phyloP scores from a whole-genome alignment of 495 filamentous ascomycete genomes.

The Neohortaea acidophila region DNA sequence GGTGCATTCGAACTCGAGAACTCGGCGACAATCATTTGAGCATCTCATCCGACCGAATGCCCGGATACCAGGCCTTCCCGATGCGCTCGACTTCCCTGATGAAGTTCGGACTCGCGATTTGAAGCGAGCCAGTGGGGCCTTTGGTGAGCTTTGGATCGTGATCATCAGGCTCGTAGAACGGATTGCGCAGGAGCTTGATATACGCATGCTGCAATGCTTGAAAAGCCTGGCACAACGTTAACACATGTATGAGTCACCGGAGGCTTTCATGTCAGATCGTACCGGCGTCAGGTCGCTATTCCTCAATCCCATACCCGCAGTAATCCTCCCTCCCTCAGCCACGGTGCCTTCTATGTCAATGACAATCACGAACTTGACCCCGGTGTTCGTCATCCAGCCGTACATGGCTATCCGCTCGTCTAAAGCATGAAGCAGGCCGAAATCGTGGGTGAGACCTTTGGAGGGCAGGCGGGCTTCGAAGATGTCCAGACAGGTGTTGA shows the following conservation, averaged over 20 bases:
- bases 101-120: conserved; percentile 71
- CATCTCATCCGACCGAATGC: too few relatives aligned
- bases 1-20: too few relatives aligned
- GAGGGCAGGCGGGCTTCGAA: conserved; percentile 62
- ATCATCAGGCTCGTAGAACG: conserved; percentile 85
- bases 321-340: conserved; percentile 22
- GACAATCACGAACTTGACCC: conserved; percentile 71
- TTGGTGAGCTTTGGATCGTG: conserved; percentile 39
- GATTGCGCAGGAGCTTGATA: conserved; percentile 76
- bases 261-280: conserved; percentile 20
- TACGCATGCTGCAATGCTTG: conserved; percentile 82
- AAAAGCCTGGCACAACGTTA: conserved; percentile 48
- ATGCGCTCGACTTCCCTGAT: conserved; percentile 68
- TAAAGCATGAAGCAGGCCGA: conserved; percentile 77
- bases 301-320: conserved; percentile 41
- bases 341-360: conserved; percentile 66
- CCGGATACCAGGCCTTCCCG: conserved; percentile 54
- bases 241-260: background rate
- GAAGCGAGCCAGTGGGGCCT: conserved; percentile 36
- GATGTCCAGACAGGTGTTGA: conserved; percentile 81
- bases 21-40: too few relatives aligned
- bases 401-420: conserved; percentile 86
- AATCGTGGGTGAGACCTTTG: conserved; percentile 61
- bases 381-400: conserved; percentile 95
- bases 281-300: conserved; percentile 74